Evolutionary conservation across 768 basidiomycete genomes (phyloP).

Genomic region (Crassisporium funariophilum): DNA sequence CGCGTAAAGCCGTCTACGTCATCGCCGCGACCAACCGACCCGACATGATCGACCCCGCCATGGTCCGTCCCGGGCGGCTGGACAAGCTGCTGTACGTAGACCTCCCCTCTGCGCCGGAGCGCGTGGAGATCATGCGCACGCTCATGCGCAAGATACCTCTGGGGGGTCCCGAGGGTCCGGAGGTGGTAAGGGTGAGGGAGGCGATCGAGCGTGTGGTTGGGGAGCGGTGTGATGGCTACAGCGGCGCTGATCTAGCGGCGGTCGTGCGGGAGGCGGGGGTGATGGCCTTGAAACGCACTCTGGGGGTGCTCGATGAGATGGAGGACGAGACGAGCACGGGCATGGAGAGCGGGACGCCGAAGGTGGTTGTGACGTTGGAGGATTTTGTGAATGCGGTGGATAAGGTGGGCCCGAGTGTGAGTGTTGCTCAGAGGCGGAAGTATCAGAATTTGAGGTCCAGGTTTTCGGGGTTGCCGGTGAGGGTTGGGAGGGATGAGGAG

Average conservation of each 20-base stretch:
- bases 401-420: conserved; percentile 89
- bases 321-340: conserved; percentile 36
- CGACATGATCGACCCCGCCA: conserved; percentile 97
- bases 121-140: conserved; percentile 83
- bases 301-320: conserved; percentile 70
- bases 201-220: conserved; percentile 51
- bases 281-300: conserved; percentile 66
- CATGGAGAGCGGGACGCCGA: conserved; percentile 22
- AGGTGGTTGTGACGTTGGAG: conserved; percentile 52
- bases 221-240: conserved; percentile 80
- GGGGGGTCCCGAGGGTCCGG: conserved; percentile 30
- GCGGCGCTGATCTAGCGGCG: conserved; percentile 89
- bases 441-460: conserved; percentile 82
- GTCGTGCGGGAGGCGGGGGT: conserved; percentile 91
- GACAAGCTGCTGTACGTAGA: conserved; percentile 96
- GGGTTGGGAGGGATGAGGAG: conserved; percentile 46
- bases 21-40: conserved; percentile 95
- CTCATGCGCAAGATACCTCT: conserved; percentile 74
- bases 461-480: conserved; percentile 78
- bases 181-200: conserved; percentile 24
- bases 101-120: conserved; percentile 71
- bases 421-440: conserved; percentile 72
- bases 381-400: conserved; percentile 79
- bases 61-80: conserved; percentile 94
- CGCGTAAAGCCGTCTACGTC: conserved; percentile 86